Evolutionary conservation across 2,329 filamentous ascomycete species (phyloP).

Genomic region (Westerdykella sp.): DNA sequence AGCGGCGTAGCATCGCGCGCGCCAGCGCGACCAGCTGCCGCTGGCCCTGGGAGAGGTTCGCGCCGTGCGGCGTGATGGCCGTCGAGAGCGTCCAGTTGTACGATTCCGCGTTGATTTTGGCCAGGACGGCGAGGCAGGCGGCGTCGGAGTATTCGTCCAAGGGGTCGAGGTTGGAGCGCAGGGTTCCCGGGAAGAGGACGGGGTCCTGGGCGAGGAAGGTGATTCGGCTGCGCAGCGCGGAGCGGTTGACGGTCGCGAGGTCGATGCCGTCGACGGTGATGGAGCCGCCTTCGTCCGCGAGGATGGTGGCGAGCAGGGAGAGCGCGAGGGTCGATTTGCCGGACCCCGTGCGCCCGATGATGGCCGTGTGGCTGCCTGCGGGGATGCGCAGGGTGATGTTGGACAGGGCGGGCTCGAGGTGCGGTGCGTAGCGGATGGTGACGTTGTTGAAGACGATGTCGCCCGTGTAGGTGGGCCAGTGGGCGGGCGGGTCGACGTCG

Average conservation of each 20-base stretch:
- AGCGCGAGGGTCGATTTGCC: conserved; percentile 74
- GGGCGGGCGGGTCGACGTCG: conserved; percentile 60
- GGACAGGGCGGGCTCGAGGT: conserved; percentile 65
- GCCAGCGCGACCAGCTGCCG: conserved; percentile 59
- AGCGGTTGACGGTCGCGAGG: conserved; percentile 53
- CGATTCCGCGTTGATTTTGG: conserved; percentile 47
- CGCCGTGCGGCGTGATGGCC: conserved; percentile 54
- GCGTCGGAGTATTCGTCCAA: conserved; percentile 51
- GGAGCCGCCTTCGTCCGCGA: conserved; percentile 46
- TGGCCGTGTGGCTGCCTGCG: conserved; percentile 68
- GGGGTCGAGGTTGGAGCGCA: conserved; percentile 59
- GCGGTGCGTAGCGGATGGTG: conserved; percentile 71
- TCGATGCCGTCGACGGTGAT: conserved; percentile 58
- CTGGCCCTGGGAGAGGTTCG: conserved; percentile 59
- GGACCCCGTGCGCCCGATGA: conserved; percentile 70
- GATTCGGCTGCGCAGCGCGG: conserved; percentile 55
- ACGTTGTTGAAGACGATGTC: conserved; percentile 71
- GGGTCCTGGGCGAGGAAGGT: conserved; percentile 64
- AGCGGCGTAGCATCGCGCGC: conserved; percentile 56
- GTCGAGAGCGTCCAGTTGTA: conserved; percentile 54
- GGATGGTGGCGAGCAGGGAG: conserved; percentile 50
- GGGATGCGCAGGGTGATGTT: conserved; percentile 68
- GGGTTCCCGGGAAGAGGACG: conserved; percentile 56
- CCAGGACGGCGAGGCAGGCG: conserved; percentile 49
- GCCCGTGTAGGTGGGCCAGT: conserved; percentile 68